Base-by-base conservation (phyloP, 768 basidiomycete genomes). In the Termitomyces sp. region DNA sequence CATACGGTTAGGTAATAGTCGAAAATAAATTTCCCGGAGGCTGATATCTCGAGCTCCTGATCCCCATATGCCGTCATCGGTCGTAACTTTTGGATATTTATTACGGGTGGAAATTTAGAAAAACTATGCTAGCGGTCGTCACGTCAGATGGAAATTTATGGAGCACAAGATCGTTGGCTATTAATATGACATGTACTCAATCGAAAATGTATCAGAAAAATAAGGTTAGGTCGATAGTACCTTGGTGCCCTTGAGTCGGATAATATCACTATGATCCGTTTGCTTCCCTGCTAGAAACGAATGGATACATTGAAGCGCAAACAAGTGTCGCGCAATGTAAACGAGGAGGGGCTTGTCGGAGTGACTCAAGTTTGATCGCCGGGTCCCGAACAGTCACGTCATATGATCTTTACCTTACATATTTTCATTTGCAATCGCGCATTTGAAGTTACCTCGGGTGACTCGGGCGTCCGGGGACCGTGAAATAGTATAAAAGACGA, bases 301-400 rank as follows among this genome's bases (percentile, higher is more conserved):
- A 11, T 10, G 33, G 9, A 33, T 9, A n/a, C 23, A 23, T 23
- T 23, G 23, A 23, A 23, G 23, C 23, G 23, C 23, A 23, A 33
- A 33, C 33, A 33, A 33, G 33, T 31, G 33, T 10, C 33, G 4
- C 30, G 6, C 23, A 23, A 23, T 23, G 23, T 2, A 23, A 23
- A 11, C 33, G 33, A 11, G 9, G 9, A 33, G 1, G 4, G 30
- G 8, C 30, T 30, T 30, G 30, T 26, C 45, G 21, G 46, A 30
- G 19, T 37, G 33, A 38, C 37, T 51, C 50, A 35, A 35, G 9
- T 19, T 51, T 51, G 48, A 50, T 50, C 49, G 12, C 49, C 26
- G 40, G 28, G 15, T 50, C 47, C 28, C 55, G 50, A 60, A 44
- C 55, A 60, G 60, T 60, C 60, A 60, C 56, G 26, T 57, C 60